Base-by-base conservation (phyloP, 345 rosid genomes). In the Aquilaria malaccensis region DNA sequence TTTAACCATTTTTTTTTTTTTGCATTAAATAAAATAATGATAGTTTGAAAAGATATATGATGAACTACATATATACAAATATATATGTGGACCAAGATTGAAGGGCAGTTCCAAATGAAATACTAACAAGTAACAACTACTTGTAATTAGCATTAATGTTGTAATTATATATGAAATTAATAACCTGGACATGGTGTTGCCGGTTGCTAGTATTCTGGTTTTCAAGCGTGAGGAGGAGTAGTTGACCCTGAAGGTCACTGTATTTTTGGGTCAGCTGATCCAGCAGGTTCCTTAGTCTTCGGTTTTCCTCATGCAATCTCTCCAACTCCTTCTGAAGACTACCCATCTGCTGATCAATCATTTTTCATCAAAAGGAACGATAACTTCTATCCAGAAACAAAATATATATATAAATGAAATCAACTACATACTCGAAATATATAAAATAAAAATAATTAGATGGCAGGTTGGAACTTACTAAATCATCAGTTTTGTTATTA, bases 301-400 rank as follows among this genome's bases (percentile, higher is more conserved):
- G 69, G 58, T 94, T 94, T 81, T 94, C 99, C 30, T 86, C 85
- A 6, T 78, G 76, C 58, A 84, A 76, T 58, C 71, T 83, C 70
- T 72, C 77, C 46, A 90, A 52, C 79, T 88, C 89, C 53, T 53
- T 52, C 64, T 77, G 68, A 41, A 85, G 58, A 74, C 47, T 56
- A 41, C 67, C 76, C 72, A 22, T 29, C 29, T 5, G 45, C 33
- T 32, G 3, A 45, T 49, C 4, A 11, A 15, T 43, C 22, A 22
- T 22, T 22, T 22, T 22, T 22, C 22, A 22, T 22, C 22, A 22
- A 22, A 22, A 22, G 22, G 22, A 22, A 22, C 22, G 22, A 22
- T 22, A 22, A 22, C 22, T 22, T 22, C 22, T 22, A 22, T 22
- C 22, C 22, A 22, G 22, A 22, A 22, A 22, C 22, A 22, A 22